Conservation (phyloP, 2,329 filamentous ascomycete genomes). For the Cordyceps fumosorosea region DNA sequence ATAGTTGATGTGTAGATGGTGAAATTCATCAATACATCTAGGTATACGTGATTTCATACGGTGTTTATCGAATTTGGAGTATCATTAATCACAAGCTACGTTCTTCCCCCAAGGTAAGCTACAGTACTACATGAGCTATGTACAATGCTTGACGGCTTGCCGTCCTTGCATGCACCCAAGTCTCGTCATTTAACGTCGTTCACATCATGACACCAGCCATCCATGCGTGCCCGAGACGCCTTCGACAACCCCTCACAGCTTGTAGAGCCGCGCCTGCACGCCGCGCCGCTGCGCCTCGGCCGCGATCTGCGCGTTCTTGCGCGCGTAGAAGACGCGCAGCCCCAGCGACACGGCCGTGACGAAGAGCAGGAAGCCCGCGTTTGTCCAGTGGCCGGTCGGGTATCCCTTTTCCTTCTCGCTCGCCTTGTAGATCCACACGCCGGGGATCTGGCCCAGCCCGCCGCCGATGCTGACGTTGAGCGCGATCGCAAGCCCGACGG, state of each 20-base stretch:
- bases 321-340: conserved; percentile 50
- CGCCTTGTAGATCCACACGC: conserved; percentile 67
- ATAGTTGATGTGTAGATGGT: too few species aligned
- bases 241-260: conserved; percentile 22
- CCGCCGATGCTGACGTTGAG: conserved; percentile 62
- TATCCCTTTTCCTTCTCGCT: conserved; percentile 55
- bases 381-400: conserved; percentile 64
- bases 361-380: conserved; percentile 53
- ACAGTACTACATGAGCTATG: too few species aligned
- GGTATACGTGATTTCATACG: too few species aligned
- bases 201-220: background rate
- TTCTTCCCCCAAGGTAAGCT: too few species aligned
- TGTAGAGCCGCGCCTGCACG: conserved; percentile 33
- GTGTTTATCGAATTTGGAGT: too few species aligned
- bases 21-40: too few species aligned
- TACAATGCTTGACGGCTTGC: background rate
- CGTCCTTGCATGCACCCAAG: background rate
- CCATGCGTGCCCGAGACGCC: background rate
- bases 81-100: too few species aligned
- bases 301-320: conserved; percentile 34
- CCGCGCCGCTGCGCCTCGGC: conserved; percentile 25
- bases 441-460: conserved; percentile 63
- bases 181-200: background rate
- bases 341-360: conserved; percentile 48
- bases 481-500: conserved; percentile 62